Evolutionary conservation across 345 rosid genomes (phyloP), one percentile per base, ranked within the genome.

Genomic region (Cardiospermum halicacabum): DNA sequence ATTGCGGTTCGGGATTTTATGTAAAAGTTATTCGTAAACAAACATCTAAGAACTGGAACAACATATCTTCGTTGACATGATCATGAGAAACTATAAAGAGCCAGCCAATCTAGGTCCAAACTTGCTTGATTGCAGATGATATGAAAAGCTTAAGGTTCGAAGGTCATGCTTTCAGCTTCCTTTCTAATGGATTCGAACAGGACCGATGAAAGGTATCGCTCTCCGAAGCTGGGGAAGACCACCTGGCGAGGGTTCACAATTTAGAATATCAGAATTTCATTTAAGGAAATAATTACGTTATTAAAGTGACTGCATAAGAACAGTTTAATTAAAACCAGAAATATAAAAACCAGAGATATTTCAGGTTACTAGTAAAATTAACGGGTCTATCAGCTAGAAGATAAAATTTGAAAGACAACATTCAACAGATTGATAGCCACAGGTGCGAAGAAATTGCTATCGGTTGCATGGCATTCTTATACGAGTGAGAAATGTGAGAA

Each of bases 171-270:
- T 24, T 76, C 81, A 16, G 73, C 72, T 36, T 76, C 81, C 65
- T 54, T 51, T 62, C 65, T 77, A 30, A 72, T 45, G 0, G 80
- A 72, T 51, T 77, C 72, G 1, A 77, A 81, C 56, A 81, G 60
- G 60, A 28, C 67, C 27, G 79, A 13, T 3, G 84, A 77, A 3
- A 81, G 67, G 51, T 75, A 78, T 1, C 80, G 74, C 68, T 81
- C 85, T 58, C 82, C 82, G 3, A 69, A 70, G 75, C 85, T 81
- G 5, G 82, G 80, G 50, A 84, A 84, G 40, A 81, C 73, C 67
- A 70, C 86, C 89, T 81, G 76, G 43, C 3, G 31, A 71, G 30
- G 62, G 54, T 56, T 21, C 27, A 26, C 26, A 63, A 19, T 18
- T 25, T 12, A 54, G 51, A 7, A 1, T 1, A 6, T 28, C 5